Evolutionary conservation across 2,329 filamentous ascomycete species (phyloP), one percentile per base, ranked within the genome.

Genomic region (Cryphonectria radicalis): DNA sequence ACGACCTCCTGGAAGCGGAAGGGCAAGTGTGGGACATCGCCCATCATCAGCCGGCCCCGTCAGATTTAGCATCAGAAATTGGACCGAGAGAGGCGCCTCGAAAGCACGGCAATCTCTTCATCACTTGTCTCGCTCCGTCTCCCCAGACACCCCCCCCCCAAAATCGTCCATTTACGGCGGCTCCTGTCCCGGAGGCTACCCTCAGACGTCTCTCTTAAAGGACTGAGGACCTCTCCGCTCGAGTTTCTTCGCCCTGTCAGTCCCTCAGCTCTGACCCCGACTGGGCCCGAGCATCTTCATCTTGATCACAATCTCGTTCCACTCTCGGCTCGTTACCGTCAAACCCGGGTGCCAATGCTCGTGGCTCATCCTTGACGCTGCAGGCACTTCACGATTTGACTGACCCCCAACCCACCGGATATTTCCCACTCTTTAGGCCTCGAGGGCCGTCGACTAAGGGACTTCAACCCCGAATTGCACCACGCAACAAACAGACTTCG

Each of bases 121-220:
- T 10, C 32, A 22, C 35, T 17, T 46, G 25, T 22, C 53, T 19
- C 14, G 43, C 28, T 63, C 40, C 42, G 43, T 50, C 43, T 13
- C 46, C 42, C 46, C 25, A 28, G 60, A 7, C 35, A 11, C 37
- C 37, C 64, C 59, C 67, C n/a, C n/a, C n/a, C n/a, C n/a, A n/a
- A n/a, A 43, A 89, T 64, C 67, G 50, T 69, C 60, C 64, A 42
- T 40, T 40, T 37, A 17, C 25, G 42, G 37, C 66, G 37, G 37
- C 19, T 63, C 22, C 25, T 37, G 32, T 32, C 25, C 50, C 66
- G 35, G 32, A 43, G 66, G 28, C 63, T 65, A 7, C 35, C 28
- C 25, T 53, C 25, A 35, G 43, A 46, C 11, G 43, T 28, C 63
- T 64, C 43, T 64, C 43, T 50, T 17, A 22, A 65, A 19, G 11